Evolutionary conservation across 768 basidiomycete species (phyloP).

Genomic region (Pulveroboletus sp.): DNA sequence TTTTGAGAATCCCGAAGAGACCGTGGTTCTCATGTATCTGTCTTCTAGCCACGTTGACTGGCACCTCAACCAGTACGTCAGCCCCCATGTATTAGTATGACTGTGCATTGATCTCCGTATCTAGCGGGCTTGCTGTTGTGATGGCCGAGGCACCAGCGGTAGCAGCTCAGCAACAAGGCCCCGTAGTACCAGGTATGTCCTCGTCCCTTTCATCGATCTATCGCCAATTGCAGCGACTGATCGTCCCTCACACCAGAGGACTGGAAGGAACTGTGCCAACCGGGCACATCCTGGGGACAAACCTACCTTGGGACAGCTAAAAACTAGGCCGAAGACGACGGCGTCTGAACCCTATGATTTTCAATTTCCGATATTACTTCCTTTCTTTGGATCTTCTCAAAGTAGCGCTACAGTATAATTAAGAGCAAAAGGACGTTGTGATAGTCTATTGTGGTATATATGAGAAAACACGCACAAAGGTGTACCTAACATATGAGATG

Average conservation of each 20-base stretch:
- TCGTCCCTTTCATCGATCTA: background rate
- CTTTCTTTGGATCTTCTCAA: background rate
- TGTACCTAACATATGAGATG: no score
- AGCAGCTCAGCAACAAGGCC: slow-evolving; percentile 5
- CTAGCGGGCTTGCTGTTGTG: slow-evolving; percentile 27
- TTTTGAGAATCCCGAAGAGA: background rate
- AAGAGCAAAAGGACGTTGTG: background rate
- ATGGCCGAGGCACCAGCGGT: slow-evolving; percentile 22
- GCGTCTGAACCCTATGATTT: no score
- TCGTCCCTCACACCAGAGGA: slow-evolving; percentile 7
- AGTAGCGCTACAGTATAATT: no score
- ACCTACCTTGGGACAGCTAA: background rate
- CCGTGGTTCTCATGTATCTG: background rate
- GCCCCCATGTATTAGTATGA: background rate
- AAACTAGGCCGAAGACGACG: no score
- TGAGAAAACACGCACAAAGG: no score
- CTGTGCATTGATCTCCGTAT: background rate
- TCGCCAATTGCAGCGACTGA: background rate
- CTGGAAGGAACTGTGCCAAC: slow-evolving; percentile 19
- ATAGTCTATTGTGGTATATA: no score
- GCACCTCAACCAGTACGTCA: slow-evolving; percentile 25
- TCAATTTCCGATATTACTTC: background rate
- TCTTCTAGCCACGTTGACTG: slow-evolving; percentile 27
- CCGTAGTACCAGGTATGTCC: slow-evolving; percentile 22
- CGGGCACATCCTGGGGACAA: background rate